A percentile compares a stretch with the other conserved stretches of the same genome.
These are phyloP conservation scores for Nepenthes gracilis DNA, from an alignment of 148 eudicot genomes.

Conservation along the genomic window DNA sequence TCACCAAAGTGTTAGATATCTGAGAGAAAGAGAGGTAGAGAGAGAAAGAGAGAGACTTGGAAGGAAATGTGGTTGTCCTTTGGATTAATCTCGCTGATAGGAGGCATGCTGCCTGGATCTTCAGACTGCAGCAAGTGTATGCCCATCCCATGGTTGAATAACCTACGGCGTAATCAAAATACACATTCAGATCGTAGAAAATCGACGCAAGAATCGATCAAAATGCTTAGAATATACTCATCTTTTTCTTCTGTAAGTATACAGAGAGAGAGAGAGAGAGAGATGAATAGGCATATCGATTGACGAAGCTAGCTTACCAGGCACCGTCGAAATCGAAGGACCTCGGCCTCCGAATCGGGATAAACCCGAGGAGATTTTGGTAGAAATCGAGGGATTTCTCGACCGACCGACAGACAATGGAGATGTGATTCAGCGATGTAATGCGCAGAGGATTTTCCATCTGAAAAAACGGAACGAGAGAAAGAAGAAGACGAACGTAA, in stretches of 20 bases:
- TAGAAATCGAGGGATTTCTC: constrained; percentile 14
- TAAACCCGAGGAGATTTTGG: constrained; percentile 12
- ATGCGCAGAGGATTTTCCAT: constrained; percentile 11
- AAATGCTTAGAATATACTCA: too few relatives aligned
- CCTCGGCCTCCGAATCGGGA: constrained; percentile 12
- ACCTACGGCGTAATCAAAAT: constrained; percentile 11
- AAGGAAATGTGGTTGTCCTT: constrained; percentile 47
- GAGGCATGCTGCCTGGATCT: constrained; percentile 10
- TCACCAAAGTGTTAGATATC: too few relatives aligned
- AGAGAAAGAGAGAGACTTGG: constrained; percentile 13
- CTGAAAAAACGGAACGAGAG: background rate
- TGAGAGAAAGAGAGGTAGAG: background rate
- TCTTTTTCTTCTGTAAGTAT: too few relatives aligned
- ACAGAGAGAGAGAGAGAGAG: too few relatives aligned
- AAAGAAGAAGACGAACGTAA: too few relatives aligned
- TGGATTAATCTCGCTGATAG: constrained; percentile 26
- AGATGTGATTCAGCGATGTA: constrained; percentile 16
- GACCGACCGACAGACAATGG: constrained; percentile 15
- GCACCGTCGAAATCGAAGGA: constrained; percentile 16
- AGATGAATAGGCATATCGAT: too few relatives aligned
- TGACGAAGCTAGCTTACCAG: background rate
- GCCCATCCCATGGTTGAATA: constrained; percentile 37
- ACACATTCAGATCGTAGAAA: too few relatives aligned
- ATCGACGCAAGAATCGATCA: too few relatives aligned
- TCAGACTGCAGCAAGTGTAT: constrained; percentile 39